Base-by-base conservation (phyloP, 2,329 filamentous ascomycete genomes). In the Hypoxylon sp. region DNA sequence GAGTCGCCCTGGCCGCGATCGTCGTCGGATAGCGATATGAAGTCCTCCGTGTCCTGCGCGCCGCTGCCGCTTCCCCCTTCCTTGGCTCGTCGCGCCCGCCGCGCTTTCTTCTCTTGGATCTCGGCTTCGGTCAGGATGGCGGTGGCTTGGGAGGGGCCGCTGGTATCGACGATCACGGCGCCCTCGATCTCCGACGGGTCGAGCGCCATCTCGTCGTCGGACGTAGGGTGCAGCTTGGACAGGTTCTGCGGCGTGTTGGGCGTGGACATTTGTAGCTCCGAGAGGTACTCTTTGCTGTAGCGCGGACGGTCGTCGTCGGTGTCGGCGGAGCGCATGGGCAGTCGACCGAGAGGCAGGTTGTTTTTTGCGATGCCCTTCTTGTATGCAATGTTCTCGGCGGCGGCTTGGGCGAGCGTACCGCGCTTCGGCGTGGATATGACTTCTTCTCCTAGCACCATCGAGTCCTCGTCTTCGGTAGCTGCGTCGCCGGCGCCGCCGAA, bases 101-200 rank as follows among this genome's bases (percentile, higher is more conserved):
- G 87, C 63, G 93, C 91, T 77, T 97, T 98, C 81, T 94, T 96
- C 78, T 97, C 94, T 26, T 86, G 86, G 52, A 98, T 97, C 73
- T 97, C 92, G 1, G 91, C 87, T 64, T 94, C 91, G 1, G 90
- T 93, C 2, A 94, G 88, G 67, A 97, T 93, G 5, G 81, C 67
- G 2, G 82, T 82, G 13, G 72, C 70, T 4, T 69, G 62, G 53
- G 77, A 64, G 70, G 76, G 5, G 64, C 74, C 46, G 69, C 46
- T 65, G 2, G 75, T 71, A 10, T 88, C 81, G 24, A 93, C 89
- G 19, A 94, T 85, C 56, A 87, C 75, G 17, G 87, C 87, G 1
- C 87, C 87, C 37, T 89, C 87, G 0, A 89, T 79, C 68, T 90
- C 88, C 0, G 84, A 85, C 0, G 81, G 79, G 72, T 89, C 88